Evolutionary conservation across 2,329 filamentous ascomycete genomes (phyloP), one percentile per base, ranked within the genome.

Genomic region (Sphaerulina musiva): DNA sequence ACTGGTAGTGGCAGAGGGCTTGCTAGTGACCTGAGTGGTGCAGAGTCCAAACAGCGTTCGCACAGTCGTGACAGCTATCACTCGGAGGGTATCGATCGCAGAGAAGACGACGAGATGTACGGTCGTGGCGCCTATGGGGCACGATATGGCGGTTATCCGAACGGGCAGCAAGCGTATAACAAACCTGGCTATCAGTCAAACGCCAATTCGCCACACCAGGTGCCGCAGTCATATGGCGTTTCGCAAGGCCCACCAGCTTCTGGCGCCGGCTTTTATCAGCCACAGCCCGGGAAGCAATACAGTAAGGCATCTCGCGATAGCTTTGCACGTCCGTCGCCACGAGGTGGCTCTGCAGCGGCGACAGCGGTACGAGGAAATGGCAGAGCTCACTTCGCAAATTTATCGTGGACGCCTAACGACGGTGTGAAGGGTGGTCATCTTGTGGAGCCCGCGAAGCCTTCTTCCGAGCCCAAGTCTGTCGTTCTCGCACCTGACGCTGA

Each of bases 321-420:
- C n/a, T 62, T 58, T 32, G 48, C 60, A 11, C 50, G 59, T 20
- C 54, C 64, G 32, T 53, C 63, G 8, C 59, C 62, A 42, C 63
- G 67, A 11, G 76, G 78, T 54, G 77, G 78, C 6, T 78, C 82
- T 10, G 34, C 48, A 14, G 31, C 48, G 29, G 42, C 20, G 23
- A 63, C 62, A 4, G 55, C 38, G 20, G 58, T n/a, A 41, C 46
- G 46, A n/a, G 54, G 66, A 51, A 64, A 60, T 23, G 65, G 83
- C 36, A 74, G 80, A 59, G 77, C 76, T 59, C 74, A 84, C 72
- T 80, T 85, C 75, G 78, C 84, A 71, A 82, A 87, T 71, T 69
- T 83, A 2, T 87, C 89, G 44, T 91, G 88, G 86, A 86, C 80
- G 52, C 78, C 82, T 42, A 76, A 76, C 34, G 75, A 76, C 46